A percentile compares a stretch with the other conserved stretches of the same genome.
phyloP scores from a whole-genome alignment of 2,329 filamentous ascomycete genomes.

The Penicillium sp. region DNA sequence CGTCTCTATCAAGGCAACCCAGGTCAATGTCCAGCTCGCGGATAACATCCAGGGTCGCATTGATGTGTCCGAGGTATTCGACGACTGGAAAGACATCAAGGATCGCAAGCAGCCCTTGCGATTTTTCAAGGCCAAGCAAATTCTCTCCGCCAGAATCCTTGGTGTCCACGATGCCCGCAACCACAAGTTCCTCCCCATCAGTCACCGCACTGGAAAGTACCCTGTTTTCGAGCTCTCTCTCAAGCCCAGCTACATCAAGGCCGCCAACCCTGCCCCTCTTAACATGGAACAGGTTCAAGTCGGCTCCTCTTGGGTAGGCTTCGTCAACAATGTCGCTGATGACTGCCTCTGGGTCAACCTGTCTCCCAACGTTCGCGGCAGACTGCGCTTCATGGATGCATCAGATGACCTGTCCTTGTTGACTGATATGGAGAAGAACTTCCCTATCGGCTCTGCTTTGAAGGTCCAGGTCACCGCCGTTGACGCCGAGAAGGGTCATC shows the following conservation, averaged over 20 bases:
- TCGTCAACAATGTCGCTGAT: constrained; percentile 82
- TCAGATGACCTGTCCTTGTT: constrained; percentile 81
- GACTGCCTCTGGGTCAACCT: constrained; percentile 87
- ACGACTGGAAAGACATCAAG: constrained; percentile 80
- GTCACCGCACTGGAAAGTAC: constrained; percentile 75
- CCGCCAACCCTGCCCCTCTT: constrained; percentile 60
- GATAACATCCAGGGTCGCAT: constrained; percentile 90
- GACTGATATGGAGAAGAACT: constrained; percentile 71
- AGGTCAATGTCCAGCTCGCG: constrained; percentile 84
- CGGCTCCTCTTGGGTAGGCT: constrained; percentile 72
- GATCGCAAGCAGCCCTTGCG: constrained; percentile 78
- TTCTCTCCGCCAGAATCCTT: constrained; percentile 71
- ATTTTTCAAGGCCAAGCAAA: constrained; percentile 68
- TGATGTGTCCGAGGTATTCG: constrained; percentile 86
- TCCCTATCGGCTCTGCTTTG: constrained; percentile 85
- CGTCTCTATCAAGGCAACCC: constrained; percentile 81
- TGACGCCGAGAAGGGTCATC: constrained; percentile 67
- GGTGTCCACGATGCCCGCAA: constrained; percentile 87
- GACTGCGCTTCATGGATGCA: constrained; percentile 77
- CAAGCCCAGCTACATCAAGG: constrained; percentile 60
- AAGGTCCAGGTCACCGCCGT: constrained; percentile 74
- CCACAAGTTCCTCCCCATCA: constrained; percentile 87
- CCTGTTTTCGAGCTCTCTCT: constrained; percentile 81
- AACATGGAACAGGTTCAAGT: constrained; percentile 69
- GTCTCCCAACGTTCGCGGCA: constrained; percentile 81